phyloP scores from a whole-genome alignment of 2,329 filamentous ascomycete genomes.

The Venturia aucupariae region DNA sequence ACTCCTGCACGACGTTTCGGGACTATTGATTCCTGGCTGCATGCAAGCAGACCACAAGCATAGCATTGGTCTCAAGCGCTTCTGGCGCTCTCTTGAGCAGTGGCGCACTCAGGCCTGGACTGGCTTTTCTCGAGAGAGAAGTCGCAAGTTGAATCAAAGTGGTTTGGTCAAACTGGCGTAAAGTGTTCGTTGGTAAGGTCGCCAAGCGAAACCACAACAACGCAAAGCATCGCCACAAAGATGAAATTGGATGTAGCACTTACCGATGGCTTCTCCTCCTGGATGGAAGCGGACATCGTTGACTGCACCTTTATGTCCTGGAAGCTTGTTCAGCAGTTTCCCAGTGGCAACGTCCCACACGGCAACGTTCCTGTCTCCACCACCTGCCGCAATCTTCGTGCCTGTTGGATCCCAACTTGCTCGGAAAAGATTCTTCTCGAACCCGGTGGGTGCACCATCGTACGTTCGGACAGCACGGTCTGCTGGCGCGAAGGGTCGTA shows the following conservation, averaged over 20 bases:
- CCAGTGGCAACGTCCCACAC: slow-evolving; percentile 86
- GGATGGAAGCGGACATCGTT: slow-evolving; percentile 92
- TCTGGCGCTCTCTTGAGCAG: neutral
- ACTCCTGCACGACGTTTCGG: slow-evolving; percentile 6
- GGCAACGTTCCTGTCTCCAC: slow-evolving; percentile 81
- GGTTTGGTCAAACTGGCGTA: neutral
- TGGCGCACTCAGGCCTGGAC: neutral
- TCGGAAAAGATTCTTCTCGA: slow-evolving; percentile 85
- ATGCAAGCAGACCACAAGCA: neutral
- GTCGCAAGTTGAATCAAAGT: no score
- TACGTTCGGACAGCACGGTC: slow-evolving; percentile 80
- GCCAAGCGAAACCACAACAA: neutral
- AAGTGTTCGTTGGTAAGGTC: neutral
- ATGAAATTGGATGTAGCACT: slow-evolving; percentile 34
- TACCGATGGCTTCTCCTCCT: slow-evolving; percentile 75
- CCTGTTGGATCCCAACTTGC: slow-evolving; percentile 85
- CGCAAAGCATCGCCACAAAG: neutral
- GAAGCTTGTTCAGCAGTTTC: slow-evolving; percentile 88
- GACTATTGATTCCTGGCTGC: neutral
- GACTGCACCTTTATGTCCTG: slow-evolving; percentile 88
- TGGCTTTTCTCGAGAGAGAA: no score
- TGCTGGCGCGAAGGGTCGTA: slow-evolving; percentile 84
- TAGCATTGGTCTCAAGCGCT: neutral
- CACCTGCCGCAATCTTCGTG: slow-evolving; percentile 78
- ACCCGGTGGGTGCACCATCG: slow-evolving; percentile 77